These are phyloP conservation scores for Suillus occidentalis DNA, from an alignment of 768 basidiomycete genomes.

Conservation along the genomic window DNA sequence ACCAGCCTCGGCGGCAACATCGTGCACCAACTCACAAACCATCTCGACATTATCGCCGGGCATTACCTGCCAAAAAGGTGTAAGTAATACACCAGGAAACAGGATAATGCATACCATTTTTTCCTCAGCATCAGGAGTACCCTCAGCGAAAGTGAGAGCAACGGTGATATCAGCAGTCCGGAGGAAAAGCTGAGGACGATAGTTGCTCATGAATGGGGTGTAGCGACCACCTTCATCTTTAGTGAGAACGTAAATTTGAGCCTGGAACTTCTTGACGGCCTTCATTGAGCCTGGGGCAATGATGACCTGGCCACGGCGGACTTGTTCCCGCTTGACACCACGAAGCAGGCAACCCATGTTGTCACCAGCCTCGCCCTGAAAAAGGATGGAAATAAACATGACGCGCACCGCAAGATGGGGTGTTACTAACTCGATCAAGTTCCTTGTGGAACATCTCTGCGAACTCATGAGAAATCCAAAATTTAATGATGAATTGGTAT, in stretches of 20 bases:
- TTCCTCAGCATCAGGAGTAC: constrained; percentile 74
- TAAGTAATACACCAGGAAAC: constrained; percentile 1
- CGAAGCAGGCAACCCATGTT: constrained; percentile 98
- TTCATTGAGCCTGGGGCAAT: constrained; percentile 89
- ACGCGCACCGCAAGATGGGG: not conserved
- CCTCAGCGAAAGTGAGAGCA: constrained; percentile 81
- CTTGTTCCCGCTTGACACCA: constrained; percentile 95
- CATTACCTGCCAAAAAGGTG: constrained; percentile 63
- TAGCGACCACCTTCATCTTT: constrained; percentile 65
- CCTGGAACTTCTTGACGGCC: constrained; percentile 91
- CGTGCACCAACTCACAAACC: constrained; percentile 76
- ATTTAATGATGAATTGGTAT: not conserved
- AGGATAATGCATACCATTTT: constrained; percentile 67
- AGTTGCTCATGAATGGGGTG: constrained; percentile 91
- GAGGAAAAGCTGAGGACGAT: constrained; percentile 93
- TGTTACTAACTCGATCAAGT: constrained; percentile 74
- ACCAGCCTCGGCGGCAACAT: constrained; percentile 88
- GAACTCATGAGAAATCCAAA: not conserved
- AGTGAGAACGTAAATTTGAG: constrained; percentile 74
- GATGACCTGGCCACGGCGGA: constrained; percentile 91
- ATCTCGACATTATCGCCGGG: constrained; percentile 98
- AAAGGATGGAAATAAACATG: constrained; percentile 2
- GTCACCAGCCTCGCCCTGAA: constrained; percentile 92
- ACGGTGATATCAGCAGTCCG: constrained; percentile 95
- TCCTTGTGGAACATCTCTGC: constrained; percentile 99